Conservation (phyloP, 495 filamentous ascomycete genomes). For the Trichoderma gamsii region DNA sequence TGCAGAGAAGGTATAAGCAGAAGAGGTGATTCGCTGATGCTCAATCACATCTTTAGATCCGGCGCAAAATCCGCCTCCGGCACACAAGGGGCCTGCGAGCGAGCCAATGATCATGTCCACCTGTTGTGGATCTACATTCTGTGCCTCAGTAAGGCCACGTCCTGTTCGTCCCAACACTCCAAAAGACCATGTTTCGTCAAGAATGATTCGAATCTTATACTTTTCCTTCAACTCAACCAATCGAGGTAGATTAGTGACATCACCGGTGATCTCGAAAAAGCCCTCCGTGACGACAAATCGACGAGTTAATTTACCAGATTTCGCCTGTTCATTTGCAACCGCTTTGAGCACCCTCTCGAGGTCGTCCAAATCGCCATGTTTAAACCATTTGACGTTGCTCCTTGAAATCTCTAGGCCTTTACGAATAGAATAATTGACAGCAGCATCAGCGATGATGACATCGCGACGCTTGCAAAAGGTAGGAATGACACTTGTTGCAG, state of each 20-base stretch:
- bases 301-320: slow-evolving; percentile 76
- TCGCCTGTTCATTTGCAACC: slow-evolving; percentile 77
- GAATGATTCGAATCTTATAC: slow-evolving; percentile 95
- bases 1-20: slow-evolving; percentile 90
- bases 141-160: slow-evolving; percentile 86
- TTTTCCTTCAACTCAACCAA: slow-evolving; percentile 86
- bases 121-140: slow-evolving; percentile 84
- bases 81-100: slow-evolving; percentile 81
- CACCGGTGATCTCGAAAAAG: slow-evolving; percentile 84
- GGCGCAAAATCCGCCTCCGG: slow-evolving; percentile 92
- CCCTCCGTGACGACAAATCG: slow-evolving; percentile 96
- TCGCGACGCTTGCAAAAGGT: slow-evolving; percentile 96
- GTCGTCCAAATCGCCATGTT: slow-evolving; percentile 94
- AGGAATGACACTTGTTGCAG: slow-evolving; percentile 89
- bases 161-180: slow-evolving; percentile 88
- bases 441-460: slow-evolving; percentile 95
- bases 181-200: slow-evolving; percentile 96
- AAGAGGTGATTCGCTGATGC: slow-evolving; percentile 86
- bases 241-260: slow-evolving; percentile 76
- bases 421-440: slow-evolving; percentile 87
- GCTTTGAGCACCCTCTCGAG: slow-evolving; percentile 79
- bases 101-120: slow-evolving; percentile 97
- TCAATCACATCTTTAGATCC: slow-evolving; percentile 84
- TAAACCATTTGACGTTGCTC: slow-evolving; percentile 86
- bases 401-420: slow-evolving; percentile 90